A percentile compares a stretch with the other conserved stretches of the same genome.
phyloP scores from a whole-genome alignment of 2,329 filamentous ascomycete species.

The Claviceps sp. region DNA sequence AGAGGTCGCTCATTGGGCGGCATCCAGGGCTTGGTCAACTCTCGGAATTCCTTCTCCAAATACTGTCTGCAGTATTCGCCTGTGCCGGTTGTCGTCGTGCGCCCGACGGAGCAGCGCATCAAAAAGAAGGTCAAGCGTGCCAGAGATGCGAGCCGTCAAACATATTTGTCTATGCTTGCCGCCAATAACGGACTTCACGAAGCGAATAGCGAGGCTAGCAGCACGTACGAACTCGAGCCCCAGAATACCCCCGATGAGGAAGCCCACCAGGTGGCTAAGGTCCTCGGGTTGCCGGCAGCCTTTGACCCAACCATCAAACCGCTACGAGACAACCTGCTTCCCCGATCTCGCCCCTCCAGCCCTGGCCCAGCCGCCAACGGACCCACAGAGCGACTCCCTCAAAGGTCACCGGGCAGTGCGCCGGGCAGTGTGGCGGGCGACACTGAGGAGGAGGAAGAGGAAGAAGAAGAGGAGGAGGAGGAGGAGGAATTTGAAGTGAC shows the following conservation, averaged over 20 bases:
- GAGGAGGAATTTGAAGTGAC: conserved; percentile 31
- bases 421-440: conserved; percentile 25
- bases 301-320: conserved; percentile 54
- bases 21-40: conserved; percentile 71
- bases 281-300: conserved; percentile 45
- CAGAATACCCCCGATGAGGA: conserved; percentile 46
- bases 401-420: conserved; percentile 20
- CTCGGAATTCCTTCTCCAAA: conserved; percentile 73
- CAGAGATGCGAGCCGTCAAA: conserved; percentile 60
- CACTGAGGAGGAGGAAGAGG: conserved; percentile 23
- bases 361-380: conserved; percentile 8
- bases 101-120: conserved; percentile 72
- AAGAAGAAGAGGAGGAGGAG: conserved; percentile 19
- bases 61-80: conserved; percentile 91
- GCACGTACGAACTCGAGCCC: conserved; percentile 40
- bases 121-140: conserved; percentile 82
- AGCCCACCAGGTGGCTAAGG: conserved; percentile 50
- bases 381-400: conserved; percentile 10
- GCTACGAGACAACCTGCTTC: conserved; percentile 21
- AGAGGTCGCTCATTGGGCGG: conserved; percentile 73
- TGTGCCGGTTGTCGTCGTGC: conserved; percentile 83
- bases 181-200: conserved; percentile 45
- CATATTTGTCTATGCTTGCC: conserved; percentile 66
- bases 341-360: conserved; percentile 11
- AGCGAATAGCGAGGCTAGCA: conserved; percentile 40